Base-by-base conservation (phyloP, 2,329 filamentous ascomycete genomes). In the Rachicladosporium sp. region DNA sequence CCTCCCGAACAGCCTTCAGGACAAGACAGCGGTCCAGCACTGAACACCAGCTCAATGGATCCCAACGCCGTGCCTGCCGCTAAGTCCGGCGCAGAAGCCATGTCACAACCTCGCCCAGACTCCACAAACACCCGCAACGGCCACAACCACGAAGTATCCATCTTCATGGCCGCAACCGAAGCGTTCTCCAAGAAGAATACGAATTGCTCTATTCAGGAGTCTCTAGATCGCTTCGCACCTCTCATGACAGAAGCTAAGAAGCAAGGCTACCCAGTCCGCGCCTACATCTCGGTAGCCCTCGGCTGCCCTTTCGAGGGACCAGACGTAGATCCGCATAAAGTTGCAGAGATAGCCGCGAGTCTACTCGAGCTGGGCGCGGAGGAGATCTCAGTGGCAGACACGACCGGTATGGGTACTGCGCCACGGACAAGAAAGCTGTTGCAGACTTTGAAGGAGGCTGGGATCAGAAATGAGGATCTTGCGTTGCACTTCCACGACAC, bases 401-500 rank as follows among this genome's bases (percentile, higher is more conserved):
- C 88, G 0, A 89, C 87, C 0, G 88, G 88, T 11, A 87, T 93
- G 73, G 88, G 87, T 27, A 93, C 84, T 0, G 79, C 78, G n/a
- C 78, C 78, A 11, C 68, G 76, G 41, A 85, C 80, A 2, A 65
- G 68, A 40, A 73, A 75, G 41, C 64, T 87, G 35, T 66, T 87
- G 42, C 70, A 70, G 46, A 78, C 78, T 41, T 64, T 86, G 60
- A 61, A 68, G 6, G 71, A 76, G 1, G 81, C 80, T 2, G 80
- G 79, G 0, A 71, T 93, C 11, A 70, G 79, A 12, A 72, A 71
- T 40, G 75, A 78, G 50, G 79, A 83, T 51, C 63, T 93, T 8
- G 83, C 83, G 0, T 77, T 88, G 64, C 86, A 93, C 60, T 89
- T 93, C 53, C 86, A 93, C 59, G 84, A 93, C 55, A 93, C 86